Evolutionary conservation across 1,284 basidiomycete species (phyloP).

Genomic region (Cerrena zonata): DNA sequence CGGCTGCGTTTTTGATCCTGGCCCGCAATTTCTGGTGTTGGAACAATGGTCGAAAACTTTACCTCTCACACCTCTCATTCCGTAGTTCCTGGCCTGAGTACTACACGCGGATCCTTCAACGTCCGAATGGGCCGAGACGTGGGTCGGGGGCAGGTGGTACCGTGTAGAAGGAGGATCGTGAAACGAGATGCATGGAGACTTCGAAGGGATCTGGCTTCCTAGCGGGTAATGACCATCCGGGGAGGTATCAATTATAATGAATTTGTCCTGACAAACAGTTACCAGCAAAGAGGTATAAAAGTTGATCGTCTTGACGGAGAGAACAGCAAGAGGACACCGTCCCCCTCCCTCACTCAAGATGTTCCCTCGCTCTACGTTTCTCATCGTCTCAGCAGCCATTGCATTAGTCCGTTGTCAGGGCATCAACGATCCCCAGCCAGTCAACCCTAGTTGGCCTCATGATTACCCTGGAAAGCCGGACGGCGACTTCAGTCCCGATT

Average conservation of each 20-base stretch:
- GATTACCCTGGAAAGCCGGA: slow-evolving; percentile 47
- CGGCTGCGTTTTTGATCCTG: not conserved
- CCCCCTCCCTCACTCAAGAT: not conserved
- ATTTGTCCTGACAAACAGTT: no score
- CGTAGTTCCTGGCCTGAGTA: no score
- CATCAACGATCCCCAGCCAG: not conserved
- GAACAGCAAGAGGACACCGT: not conserved
- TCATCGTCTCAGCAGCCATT: not conserved
- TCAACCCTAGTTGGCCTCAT: slow-evolving; percentile 17
- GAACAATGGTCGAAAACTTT: not conserved
- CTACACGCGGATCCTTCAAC: no score
- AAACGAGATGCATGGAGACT: not conserved
- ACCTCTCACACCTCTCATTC: not conserved
- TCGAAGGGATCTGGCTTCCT: no score
- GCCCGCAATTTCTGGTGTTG: not conserved
- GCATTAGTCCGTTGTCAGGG: not conserved
- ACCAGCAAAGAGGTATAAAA: not conserved
- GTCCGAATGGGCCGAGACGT: not conserved
- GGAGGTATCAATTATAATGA: no score
- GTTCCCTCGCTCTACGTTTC: not conserved
- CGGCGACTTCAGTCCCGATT: slow-evolving; percentile 49
- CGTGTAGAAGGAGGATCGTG: not conserved
- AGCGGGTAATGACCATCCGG: no score
- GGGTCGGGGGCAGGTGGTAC: not conserved
- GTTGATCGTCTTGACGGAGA: not conserved